Base-by-base conservation (phyloP, 2,329 filamentous ascomycete species). In the Tolypocladium album region DNA sequence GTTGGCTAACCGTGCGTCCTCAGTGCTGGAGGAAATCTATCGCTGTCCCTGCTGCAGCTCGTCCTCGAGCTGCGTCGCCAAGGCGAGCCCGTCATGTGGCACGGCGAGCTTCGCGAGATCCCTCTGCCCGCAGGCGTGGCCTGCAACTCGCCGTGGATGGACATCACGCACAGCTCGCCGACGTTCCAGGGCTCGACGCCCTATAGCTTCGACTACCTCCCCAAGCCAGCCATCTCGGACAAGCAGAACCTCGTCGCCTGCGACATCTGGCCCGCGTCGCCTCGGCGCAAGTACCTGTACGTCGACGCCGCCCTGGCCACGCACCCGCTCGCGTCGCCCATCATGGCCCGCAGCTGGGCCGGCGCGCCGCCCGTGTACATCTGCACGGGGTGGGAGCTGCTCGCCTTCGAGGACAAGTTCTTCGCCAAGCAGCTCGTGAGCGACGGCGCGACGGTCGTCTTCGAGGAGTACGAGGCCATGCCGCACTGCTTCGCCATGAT, bases 401-500 rank as follows among this genome's bases (percentile, higher is more conserved):
- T 93, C 12, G 77, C 82, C 1, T 88, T 90, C 70, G 88, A 92
- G 70, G 80, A 79, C 61, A 79, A 79, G 63, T 83, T 83, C 58
- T 68, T 90, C 2, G 88, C 86, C 0, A 72, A 75, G 47, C 78
- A 79, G 45, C 76, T 89, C 13, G 76, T 76, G 20, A 64, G 67
- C 9, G 82, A 88, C 55, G 84, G 82, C 6, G 86, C 87, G 0
- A 68, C 67, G 0, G 82, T 92, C 0, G 78, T 83, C 4, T 88
- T 86, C 67, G 84, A 89, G 69, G 83, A 90, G 72, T 94, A 86
- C 69, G 86, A 92, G 70, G 87, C 84, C 3, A 93, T 93, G 89
- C 88, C 90, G 59, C 89, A 92, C 72, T 85, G 83, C 65, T 93
- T 90, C 68, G 83, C 81, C 0, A 67, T 85, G 63, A 63, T 89